A percentile compares a stretch with the other conserved stretches of the same genome.
phyloP scores from a whole-genome alignment of 768 basidiomycete species.

The Boletales sp. region DNA sequence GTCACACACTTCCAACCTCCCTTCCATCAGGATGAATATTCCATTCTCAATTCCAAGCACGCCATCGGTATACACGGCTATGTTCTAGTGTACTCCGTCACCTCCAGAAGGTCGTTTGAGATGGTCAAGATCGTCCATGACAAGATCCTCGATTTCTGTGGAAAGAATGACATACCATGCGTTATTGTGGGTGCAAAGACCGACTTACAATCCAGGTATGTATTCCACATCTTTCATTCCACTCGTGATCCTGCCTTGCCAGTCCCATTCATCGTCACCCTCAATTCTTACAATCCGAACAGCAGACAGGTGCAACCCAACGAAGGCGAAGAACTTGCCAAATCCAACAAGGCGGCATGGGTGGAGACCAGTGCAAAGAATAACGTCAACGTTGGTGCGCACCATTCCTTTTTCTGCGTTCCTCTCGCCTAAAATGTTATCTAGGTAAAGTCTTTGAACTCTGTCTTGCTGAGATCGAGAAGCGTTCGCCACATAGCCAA shows the following conservation, averaged over 20 bases:
- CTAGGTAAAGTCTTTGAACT: constrained; percentile 81
- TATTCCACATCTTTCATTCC: constrained; percentile 14
- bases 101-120: constrained; percentile 85
- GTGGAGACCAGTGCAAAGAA: constrained; percentile 88
- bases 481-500: constrained; percentile 53
- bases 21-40: constrained; percentile 75
- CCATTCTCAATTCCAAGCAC: constrained; percentile 88
- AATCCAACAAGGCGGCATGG: constrained; percentile 69
- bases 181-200: constrained; percentile 93
- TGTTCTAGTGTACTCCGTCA: constrained; percentile 93
- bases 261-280: constrained; percentile 12
- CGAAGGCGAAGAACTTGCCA: constrained; percentile 77
- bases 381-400: constrained; percentile 85
- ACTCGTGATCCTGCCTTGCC: constrained; percentile 8
- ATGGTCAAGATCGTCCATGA: constrained; percentile 93
- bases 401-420: neutral
- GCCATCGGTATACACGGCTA: constrained; percentile 98
- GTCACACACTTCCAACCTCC: constrained; percentile 2
- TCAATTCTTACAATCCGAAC: constrained; percentile 31
- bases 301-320: constrained; percentile 69
- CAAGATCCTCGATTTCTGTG: constrained; percentile 88
- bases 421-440: neutral
- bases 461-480: constrained; percentile 81
- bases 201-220: constrained; percentile 75
- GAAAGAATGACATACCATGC: constrained; percentile 80